These are phyloP conservation scores for Echinochloa phyllopogon DNA, from an alignment of 176 grass and related monocot genomes.

Conservation along the genomic window DNA sequence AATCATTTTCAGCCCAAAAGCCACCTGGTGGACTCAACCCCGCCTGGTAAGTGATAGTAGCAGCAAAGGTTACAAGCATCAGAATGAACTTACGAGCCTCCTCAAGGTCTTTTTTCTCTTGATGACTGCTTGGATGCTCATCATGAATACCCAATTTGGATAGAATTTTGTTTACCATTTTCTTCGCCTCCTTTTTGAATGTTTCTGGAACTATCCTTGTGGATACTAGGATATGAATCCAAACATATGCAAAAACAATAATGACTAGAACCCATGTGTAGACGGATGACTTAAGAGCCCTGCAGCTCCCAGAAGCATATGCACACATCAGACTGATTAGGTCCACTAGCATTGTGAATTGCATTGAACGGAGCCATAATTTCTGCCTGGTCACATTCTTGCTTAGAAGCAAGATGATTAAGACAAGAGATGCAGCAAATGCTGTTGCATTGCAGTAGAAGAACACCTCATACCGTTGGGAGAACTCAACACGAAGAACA, in stretches of 20 bases:
- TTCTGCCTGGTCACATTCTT: constrained; percentile 34
- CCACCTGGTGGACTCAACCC: constrained; percentile 63
- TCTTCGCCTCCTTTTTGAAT: neutral
- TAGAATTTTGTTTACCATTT: neutral
- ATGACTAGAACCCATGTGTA: constrained; percentile 47
- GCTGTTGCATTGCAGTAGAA: constrained; percentile 55
- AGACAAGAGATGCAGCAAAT: constrained; percentile 56
- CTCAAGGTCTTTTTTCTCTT: constrained; percentile 6
- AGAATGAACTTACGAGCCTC: constrained; percentile 56
- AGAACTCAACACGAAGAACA: constrained; percentile 29
- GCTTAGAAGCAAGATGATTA: constrained; percentile 65
- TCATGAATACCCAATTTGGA: neutral
- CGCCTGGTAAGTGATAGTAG: constrained; percentile 54
- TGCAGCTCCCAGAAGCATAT: constrained; percentile 54
- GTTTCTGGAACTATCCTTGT: constrained; percentile 13
- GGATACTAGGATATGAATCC: constrained; percentile 43
- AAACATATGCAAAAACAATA: constrained; percentile 34
- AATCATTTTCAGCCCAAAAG: constrained; percentile 57
- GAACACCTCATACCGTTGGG: constrained; percentile 30
- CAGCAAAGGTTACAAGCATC: constrained; percentile 54
- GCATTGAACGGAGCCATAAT: constrained; percentile 47
- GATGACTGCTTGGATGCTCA: neutral
- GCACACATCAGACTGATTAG: constrained; percentile 57
- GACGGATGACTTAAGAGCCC: constrained; percentile 40
- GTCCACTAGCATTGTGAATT: constrained; percentile 54